Evolutionary conservation across 371 early-diverging fungal species (phyloP), one percentile per base, ranked within the genome.

Genomic region (Mucor indicus): DNA sequence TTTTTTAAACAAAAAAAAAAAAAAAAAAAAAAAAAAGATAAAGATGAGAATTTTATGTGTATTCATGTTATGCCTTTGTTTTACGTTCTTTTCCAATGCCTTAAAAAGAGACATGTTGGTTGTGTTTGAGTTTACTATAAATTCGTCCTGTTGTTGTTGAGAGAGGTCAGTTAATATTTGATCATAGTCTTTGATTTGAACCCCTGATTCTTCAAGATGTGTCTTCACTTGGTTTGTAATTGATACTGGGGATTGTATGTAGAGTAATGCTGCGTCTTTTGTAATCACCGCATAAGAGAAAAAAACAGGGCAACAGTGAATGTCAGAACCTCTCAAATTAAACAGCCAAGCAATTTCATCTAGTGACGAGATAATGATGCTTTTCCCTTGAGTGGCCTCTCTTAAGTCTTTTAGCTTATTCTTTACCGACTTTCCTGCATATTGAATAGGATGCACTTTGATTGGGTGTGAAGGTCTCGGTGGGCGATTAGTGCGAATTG

Each of bases 331-430:
- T 51, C 99, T 87, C 48, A 98, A 68, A 67, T 99, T 99, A 57
- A 96, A 89, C 33, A 99, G 67, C 99, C 99, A 95, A 8, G 93
- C 93, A 53, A 93, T 83, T 63, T 95, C 98, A 72, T 95, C 97
- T 47, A 94, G 68, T 6, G 84, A 89, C 1, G 91, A 78, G 6
- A 93, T 77, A 1, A 90, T 83, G 32, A 85, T 77, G 19, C 88
- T 91, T 25, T 38, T 50, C 0, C 30, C 38, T 2, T 38, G 12
- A 13, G 32, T 17, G 1, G 32, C 2, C 32, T 30, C 19, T 6
- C 37, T 30, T 13, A 55, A 22, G 3, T 42, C 37, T 12, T 27
- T 52, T 23, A 51, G 11, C 36, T 49, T 45, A n/a, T 22, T 38
- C 24, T 42, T 29, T 0, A 43, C 44, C 19, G 30, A 29, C 39